Evolutionary conservation across 768 basidiomycete genomes (phyloP).

Genomic region (Crucibulum laeve): DNA sequence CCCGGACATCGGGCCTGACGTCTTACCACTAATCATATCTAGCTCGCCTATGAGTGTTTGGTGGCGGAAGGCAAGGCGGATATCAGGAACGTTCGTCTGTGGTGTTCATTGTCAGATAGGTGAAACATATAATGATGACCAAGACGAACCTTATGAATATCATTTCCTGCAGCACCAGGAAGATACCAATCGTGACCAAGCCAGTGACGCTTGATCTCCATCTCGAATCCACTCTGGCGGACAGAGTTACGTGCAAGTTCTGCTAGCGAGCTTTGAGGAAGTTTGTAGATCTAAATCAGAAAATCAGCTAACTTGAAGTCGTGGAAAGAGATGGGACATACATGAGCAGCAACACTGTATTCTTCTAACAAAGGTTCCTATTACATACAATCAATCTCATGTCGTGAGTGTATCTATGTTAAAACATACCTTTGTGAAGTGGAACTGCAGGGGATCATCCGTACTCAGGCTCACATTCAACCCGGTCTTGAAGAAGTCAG

Average conservation of each 20-base stretch:
- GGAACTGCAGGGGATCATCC: conserved; percentile 94
- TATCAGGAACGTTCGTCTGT: conserved; percentile 96
- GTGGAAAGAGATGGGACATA: conserved; percentile 24
- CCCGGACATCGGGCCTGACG: not conserved
- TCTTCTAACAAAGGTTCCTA: conserved; percentile 95
- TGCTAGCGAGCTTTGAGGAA: conserved; percentile 90
- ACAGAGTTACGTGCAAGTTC: conserved; percentile 99
- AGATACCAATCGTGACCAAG: conserved; percentile 92
- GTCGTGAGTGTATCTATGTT: not conserved
- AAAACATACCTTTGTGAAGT: conserved; percentile 85
- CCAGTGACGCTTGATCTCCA: conserved; percentile 97
- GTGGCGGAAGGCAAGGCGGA: conserved; percentile 86
- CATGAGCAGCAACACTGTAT: conserved; percentile 97
- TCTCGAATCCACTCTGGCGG: conserved; percentile 95
- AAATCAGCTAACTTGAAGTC: not conserved
- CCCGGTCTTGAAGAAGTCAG: conserved; percentile 95
- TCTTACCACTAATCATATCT: conserved; percentile 49
- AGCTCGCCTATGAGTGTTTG: conserved; percentile 87
- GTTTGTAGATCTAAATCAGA: conserved; percentile 81
- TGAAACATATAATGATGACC: not conserved
- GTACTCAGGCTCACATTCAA: conserved; percentile 96
- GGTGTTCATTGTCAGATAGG: conserved; percentile 5
- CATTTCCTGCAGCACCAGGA: conserved; percentile 90
- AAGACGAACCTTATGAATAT: conserved; percentile 79
- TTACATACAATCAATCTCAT: conserved; percentile 1